phyloP scores from a whole-genome alignment of 2,329 filamentous ascomycete genomes.

The Aspergillus viridinutans region DNA sequence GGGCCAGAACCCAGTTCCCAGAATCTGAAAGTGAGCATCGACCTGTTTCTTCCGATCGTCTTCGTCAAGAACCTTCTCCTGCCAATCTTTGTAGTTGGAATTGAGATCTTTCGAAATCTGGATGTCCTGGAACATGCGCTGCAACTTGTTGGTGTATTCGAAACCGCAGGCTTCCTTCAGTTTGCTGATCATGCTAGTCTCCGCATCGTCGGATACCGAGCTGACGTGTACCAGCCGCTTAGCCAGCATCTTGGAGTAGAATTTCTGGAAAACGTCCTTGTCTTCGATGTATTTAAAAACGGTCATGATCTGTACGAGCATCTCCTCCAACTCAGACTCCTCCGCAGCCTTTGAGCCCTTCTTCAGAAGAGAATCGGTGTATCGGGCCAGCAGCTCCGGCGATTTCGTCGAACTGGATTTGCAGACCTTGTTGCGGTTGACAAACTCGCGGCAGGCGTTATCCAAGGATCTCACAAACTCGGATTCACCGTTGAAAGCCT shows the following conservation, averaged over 20 bases:
- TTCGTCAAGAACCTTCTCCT: constrained; percentile 61
- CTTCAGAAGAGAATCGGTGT: constrained; percentile 86
- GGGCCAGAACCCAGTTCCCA: constrained; percentile 97
- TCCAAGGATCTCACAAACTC: constrained; percentile 95
- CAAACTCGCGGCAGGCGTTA: constrained; percentile 95
- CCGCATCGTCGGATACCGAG: constrained; percentile 93
- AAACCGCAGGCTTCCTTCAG: constrained; percentile 98
- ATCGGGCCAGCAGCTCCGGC: constrained; percentile 90
- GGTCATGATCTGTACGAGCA: constrained; percentile 91
- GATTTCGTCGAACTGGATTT: constrained; percentile 90
- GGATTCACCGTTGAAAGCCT: constrained; percentile 89
- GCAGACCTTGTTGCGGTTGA: constrained; percentile 96
- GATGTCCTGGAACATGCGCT: constrained; percentile 99
- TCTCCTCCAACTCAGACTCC: constrained; percentile 86
- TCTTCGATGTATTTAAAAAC: constrained; percentile 99
- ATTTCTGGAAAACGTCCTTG: constrained; percentile 99
- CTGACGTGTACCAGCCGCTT: constrained; percentile 91
- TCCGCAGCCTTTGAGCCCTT: constrained; percentile 88
- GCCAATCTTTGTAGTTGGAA: constrained; percentile 75
- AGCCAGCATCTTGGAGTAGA: constrained; percentile 94
- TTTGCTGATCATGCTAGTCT: constrained; percentile 99
- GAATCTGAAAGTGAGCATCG: constrained; percentile 85
- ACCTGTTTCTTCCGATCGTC: constrained; percentile 64
- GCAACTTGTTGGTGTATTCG: constrained; percentile 98
- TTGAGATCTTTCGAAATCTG: constrained; percentile 98